Base-by-base conservation (phyloP, 768 basidiomycete genomes). In the Lentinula sp. region DNA sequence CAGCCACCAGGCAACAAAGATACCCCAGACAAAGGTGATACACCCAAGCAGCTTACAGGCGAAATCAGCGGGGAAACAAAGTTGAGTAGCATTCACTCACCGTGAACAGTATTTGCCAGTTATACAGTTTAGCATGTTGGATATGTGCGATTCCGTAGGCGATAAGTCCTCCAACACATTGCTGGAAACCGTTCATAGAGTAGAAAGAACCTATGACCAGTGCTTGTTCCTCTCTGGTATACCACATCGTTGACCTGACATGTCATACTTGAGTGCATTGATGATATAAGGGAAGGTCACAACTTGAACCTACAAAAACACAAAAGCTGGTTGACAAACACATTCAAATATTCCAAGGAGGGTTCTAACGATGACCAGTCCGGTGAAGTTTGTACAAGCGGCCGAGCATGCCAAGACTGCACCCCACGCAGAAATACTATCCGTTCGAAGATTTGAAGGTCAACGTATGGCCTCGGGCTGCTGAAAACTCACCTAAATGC, bases 81-180 rank as follows among this genome's bases (percentile, higher is more conserved):
- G 8, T 21, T 18, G 52, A 21, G 13, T 21, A 15, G 21, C 40
- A 13, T 0, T 32, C 55, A 60, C 73, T 37, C 39, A 75, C 75
- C 1, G 74, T 78, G 65, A 78, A 78, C 15, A 79, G 65, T 16
- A 78, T 72, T 65, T 84, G 81, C 82, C 82, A 84, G 61, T 79
- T 78, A 62, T 80, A 78, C 43, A 82, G 66, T 2, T 68, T 66
- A 1, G 72, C 70, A n/a, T 70, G 64, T 4, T 78, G 63, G 50
- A 81, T 71, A 50, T 79, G 79, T 5, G 78, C 76, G 49, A 82
- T 76, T 13, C 81, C 80, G 60, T 78, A 83, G 0, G 78, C 79
- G 39, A 83, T 75, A 9, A 82, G 65, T 16, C 81, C 81, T 28
- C 78, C 77, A 9, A 83, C 78, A 46, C 76, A 78, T 62, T 79